Evolutionary conservation across 2,329 filamentous ascomycete genomes (phyloP).

Genomic region (Monosporascus sp.): DNA sequence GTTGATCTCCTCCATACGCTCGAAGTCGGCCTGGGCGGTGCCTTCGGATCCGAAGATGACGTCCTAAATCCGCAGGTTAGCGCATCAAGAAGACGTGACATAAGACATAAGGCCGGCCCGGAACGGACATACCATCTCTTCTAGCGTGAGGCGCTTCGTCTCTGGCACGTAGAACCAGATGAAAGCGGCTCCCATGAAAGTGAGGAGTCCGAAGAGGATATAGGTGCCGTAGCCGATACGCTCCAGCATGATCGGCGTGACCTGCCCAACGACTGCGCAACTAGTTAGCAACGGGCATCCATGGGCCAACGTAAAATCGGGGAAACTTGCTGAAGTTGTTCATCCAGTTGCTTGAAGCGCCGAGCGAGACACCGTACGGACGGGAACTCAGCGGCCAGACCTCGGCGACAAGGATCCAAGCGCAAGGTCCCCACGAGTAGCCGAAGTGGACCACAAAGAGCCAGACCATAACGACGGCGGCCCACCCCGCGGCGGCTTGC

Average conservation of each 20-base stretch:
- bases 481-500: slow-evolving; percentile 63
- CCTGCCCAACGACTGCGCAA: slow-evolving; percentile 56
- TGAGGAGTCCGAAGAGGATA: slow-evolving; percentile 63
- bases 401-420: slow-evolving; percentile 71
- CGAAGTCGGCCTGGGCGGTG: slow-evolving; percentile 59
- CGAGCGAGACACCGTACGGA: slow-evolving; percentile 65
- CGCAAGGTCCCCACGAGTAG: slow-evolving; percentile 68
- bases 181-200: slow-evolving; percentile 54
- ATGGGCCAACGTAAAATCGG: not conserved
- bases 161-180: slow-evolving; percentile 62
- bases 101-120: no score
- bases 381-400: slow-evolving; percentile 67
- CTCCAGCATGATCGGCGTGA: slow-evolving; percentile 63
- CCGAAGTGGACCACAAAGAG: slow-evolving; percentile 71
- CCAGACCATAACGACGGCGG: slow-evolving; percentile 63
- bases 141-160: slow-evolving; percentile 57
- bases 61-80: slow-evolving; percentile 36
- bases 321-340: slow-evolving; percentile 42
- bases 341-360: slow-evolving; percentile 57
- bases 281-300: slow-evolving; percentile 22
- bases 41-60: slow-evolving; percentile 62
- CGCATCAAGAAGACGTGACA: not conserved
- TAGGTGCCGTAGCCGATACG: slow-evolving; percentile 65
- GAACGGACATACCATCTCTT: slow-evolving; percentile 49
- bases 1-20: slow-evolving; percentile 70